Conservation (phyloP, 1,284 basidiomycete species). For the Ustilago sp. region DNA sequence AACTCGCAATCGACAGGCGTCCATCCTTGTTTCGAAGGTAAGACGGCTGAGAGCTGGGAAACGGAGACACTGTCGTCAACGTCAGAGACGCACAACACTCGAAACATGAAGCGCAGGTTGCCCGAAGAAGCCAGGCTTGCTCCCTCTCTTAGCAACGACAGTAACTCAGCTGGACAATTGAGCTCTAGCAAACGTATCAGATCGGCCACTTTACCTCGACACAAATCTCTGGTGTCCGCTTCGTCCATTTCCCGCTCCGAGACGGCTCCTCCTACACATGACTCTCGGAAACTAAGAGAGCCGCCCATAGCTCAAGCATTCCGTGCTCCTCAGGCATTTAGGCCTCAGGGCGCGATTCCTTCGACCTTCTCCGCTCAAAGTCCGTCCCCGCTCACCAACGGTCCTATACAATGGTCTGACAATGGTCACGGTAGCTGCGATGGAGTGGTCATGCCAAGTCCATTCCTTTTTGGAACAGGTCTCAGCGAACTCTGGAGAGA, state of each 20-base stretch:
- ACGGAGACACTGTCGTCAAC: not conserved
- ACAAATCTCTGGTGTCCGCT: not conserved
- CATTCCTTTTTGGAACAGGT: not conserved
- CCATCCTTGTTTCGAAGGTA: not conserved
- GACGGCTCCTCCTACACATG: slow-evolving; percentile 12
- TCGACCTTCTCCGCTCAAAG: not conserved
- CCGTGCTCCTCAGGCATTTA: not conserved
- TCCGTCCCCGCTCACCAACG: not conserved
- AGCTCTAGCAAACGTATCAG: slow-evolving; percentile 12
- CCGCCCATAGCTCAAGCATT: not conserved
- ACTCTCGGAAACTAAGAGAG: not conserved
- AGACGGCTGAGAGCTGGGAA: not conserved
- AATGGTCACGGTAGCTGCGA: not conserved
- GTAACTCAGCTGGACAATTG: not conserved
- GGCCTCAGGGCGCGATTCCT: not conserved
- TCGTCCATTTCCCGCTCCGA: slow-evolving; percentile 11
- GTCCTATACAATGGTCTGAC: not conserved
- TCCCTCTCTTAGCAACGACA: not conserved
- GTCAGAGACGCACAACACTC: not conserved
- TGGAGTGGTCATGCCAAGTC: not conserved
- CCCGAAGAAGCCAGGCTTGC: not conserved
- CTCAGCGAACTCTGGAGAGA: not conserved
- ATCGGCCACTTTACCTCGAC: slow-evolving; percentile 20
- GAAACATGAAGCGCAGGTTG: not conserved
- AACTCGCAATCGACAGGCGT: not conserved